Conservation (phyloP, 2,329 filamentous ascomycete species). For the Harringtonia lauricola region DNA sequence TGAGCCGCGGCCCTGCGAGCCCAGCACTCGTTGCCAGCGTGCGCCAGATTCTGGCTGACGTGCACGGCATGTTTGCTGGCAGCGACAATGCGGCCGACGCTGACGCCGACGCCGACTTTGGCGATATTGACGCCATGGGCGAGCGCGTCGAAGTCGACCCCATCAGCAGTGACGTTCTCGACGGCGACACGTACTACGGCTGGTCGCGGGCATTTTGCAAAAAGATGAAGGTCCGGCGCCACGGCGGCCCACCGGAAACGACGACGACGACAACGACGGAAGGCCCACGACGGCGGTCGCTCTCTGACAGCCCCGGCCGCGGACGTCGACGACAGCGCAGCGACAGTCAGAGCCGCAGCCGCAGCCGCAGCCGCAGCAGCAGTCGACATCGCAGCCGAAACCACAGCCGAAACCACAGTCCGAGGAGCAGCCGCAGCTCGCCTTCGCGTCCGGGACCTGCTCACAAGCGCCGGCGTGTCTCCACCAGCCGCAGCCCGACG, state of each 20-base stretch:
- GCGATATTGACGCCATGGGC: conserved; percentile 60
- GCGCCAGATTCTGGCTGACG: conserved; percentile 58
- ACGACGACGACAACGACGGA: too few relatives aligned
- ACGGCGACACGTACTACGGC: conserved; percentile 72
- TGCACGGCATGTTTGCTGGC: conserved; percentile 55
- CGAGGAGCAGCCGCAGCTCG: too few relatives aligned
- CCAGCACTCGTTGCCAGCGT: conserved; percentile 55
- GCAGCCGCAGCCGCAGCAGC: conserved; percentile 18
- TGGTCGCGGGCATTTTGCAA: conserved; percentile 76
- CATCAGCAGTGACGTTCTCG: conserved; percentile 51
- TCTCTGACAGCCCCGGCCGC: conserved; percentile 15
- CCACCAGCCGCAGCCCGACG: conserved; percentile 14
- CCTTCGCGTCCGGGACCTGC: conserved; percentile 24
- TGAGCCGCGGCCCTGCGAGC: conserved; percentile 57
- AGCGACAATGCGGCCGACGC: conserved; percentile 26
- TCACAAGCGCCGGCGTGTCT: conserved; percentile 28
- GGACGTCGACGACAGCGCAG: conserved; percentile 14
- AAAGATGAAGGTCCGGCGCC: conserved; percentile 57
- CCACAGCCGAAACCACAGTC: too few relatives aligned
- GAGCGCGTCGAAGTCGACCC: conserved; percentile 56
- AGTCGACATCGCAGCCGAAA: conserved; percentile 8
- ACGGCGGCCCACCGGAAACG: conserved; percentile 18
- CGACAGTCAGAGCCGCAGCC: conserved; percentile 13
- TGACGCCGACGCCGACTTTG: conserved; percentile 38
- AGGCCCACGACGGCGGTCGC: conserved; percentile 12